Evolutionary conservation across 768 basidiomycete genomes (phyloP).

Genomic region (Suillus discolor): DNA sequence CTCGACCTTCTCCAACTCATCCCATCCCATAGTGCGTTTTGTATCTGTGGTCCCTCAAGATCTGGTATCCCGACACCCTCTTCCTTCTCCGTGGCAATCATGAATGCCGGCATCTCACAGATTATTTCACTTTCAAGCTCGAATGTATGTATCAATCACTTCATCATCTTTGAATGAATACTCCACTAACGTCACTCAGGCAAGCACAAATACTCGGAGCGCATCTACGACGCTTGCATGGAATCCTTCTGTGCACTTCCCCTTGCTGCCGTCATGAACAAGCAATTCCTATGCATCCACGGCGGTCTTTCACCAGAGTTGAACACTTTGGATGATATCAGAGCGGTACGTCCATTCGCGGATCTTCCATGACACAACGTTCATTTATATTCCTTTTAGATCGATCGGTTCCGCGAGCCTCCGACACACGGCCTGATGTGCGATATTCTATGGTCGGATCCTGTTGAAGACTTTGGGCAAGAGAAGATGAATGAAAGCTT

Average conservation of each 20-base stretch:
- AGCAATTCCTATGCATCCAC: conserved; percentile 98
- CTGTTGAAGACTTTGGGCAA: conserved; percentile 94
- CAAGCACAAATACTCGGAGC: conserved; percentile 98
- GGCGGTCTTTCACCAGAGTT: conserved; percentile 96
- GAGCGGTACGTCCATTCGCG: conserved; percentile 55
- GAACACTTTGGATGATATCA: conserved; percentile 93
- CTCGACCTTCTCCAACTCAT: conserved; percentile 10
- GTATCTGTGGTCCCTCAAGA: conserved; percentile 98
- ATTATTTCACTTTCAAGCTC: conserved; percentile 99
- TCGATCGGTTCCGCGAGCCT: conserved; percentile 98
- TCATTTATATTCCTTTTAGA: conserved; percentile 44
- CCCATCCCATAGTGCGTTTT: conserved; percentile 75
- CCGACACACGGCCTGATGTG: conserved; percentile 98
- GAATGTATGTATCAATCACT: conserved; percentile 67
- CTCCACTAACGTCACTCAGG: conserved; percentile 47
- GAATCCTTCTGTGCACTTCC: conserved; percentile 95
- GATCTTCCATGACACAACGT: background rate
- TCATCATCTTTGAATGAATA: conserved; percentile 8
- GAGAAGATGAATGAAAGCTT: conserved; percentile 92
- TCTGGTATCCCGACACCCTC: conserved; percentile 97
- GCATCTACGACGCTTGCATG: conserved; percentile 97
- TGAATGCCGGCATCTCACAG: conserved; percentile 97
- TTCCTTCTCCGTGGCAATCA: conserved; percentile 98
- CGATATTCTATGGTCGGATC: conserved; percentile 98
- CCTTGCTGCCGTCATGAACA: conserved; percentile 98